Percentiles rank a stretch among this genome's conserved stretches.
Evolutionary conservation across 2,329 filamentous ascomycete species (phyloP).

Genomic region (Ceratocystis eucalypticola): DNA sequence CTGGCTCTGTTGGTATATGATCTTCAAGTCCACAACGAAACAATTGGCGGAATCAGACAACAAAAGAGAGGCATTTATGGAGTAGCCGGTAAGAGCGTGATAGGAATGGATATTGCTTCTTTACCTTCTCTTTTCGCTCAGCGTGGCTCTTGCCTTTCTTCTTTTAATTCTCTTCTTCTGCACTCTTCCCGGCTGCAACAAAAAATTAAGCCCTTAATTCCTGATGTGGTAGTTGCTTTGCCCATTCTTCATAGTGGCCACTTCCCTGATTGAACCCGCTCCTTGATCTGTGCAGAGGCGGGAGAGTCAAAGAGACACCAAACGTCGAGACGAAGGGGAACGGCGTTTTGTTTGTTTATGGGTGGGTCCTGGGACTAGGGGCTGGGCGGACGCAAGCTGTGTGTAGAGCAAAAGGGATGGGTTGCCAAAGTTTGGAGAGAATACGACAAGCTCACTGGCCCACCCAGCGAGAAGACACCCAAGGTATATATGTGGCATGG

Average conservation of each 20-base stretch:
- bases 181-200: neutral
- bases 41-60: neutral
- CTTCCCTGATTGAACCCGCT: neutral
- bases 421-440: neutral
- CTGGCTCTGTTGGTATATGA: neutral
- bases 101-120: neutral
- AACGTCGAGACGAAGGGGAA: neutral
- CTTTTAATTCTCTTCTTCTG: neutral
- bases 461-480: no score
- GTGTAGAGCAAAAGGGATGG: neutral
- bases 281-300: neutral
- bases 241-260: neutral
- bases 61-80: slow-evolving; percentile 2
- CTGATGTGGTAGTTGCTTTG: neutral
- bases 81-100: neutral
- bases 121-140: neutral
- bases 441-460: neutral
- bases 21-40: neutral
- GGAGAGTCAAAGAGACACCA: neutral
- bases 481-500: no score
- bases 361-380: neutral
- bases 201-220: no score
- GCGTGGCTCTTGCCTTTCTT: neutral
- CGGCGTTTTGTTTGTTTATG: neutral
- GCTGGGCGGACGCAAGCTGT: neutral